Base-by-base conservation (phyloP, 2,329 filamentous ascomycete genomes). In the Ceratocystis colombiana region DNA sequence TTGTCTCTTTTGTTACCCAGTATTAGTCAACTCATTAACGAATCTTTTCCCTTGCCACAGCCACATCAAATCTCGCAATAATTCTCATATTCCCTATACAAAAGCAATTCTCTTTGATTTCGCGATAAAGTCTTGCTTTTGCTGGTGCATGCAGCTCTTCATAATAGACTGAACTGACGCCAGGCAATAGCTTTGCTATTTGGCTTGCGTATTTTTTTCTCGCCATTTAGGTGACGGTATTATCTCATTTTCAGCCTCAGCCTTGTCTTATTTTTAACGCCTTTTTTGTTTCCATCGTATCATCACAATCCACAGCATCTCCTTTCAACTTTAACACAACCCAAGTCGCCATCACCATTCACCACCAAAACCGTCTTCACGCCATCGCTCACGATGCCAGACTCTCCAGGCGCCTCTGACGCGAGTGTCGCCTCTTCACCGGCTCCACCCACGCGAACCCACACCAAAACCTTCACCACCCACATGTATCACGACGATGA, bases 371-470 rank as follows among this genome's bases (percentile, higher is more conserved):
- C 37, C 1, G 10, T 46, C 5, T 25, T 15, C 30, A 25, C 50
- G 2, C 22, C 22, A 17, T 30, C 53, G 3, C 15, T n/a, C 57
- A 66, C 50, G 22, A 68, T 68, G 64, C 25, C 67, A 25, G 45
- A 62, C 15, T 73, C 67, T 73, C 73, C 67, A n/a, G 76, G 74
- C 68, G 76, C 76, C 70, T 80, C 79, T 61, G 80, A 81, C 65
- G 71, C 75, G 44, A 79, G 81, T 66, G 72, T 73, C 0, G 75
- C 76, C 25, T 80, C 78, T 71, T 82, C 80, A 7, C 80, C 80
- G 25, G 73, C 70, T 28, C 74, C 73, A 41, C 70, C 70, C 64
- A 78, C 79, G 69, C 71, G 71, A 53, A 66, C 64, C 12, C 66
- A 68, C 66, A 68, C 66, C 70, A 79, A 79, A 71, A 81, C 79